Percentiles rank a stretch among this genome's conserved stretches.
These are phyloP conservation scores for Aspergillus awamori DNA, from an alignment of 2,329 filamentous ascomycete genomes.

Conservation along the genomic window DNA sequence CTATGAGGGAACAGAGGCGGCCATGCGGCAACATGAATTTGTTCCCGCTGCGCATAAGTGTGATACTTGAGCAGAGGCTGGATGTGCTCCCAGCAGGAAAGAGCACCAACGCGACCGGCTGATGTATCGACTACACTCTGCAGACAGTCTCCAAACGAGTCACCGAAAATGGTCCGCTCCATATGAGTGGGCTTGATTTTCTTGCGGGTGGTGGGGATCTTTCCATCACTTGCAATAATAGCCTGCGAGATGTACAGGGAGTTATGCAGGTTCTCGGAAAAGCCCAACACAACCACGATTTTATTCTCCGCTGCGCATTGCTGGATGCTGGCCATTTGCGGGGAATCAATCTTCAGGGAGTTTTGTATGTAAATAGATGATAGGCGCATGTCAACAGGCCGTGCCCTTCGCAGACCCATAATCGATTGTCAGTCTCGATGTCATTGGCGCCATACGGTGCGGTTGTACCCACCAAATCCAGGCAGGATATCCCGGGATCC, in stretches of 20 bases:
- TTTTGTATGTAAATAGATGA: conserved; percentile 38
- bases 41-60: conserved; percentile 47
- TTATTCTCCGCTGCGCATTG: conserved; percentile 36
- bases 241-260: conserved; percentile 53
- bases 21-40: conserved; percentile 56
- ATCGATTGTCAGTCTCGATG: not conserved
- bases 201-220: conserved; percentile 45
- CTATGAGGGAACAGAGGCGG: conserved; percentile 36
- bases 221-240: conserved; percentile 48
- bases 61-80: conserved; percentile 56
- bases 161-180: conserved; percentile 56
- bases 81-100: conserved; percentile 57
- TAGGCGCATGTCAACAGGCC: conserved; percentile 35
- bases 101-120: conserved; percentile 47
- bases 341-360: conserved; percentile 32
- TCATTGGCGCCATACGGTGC: not conserved
- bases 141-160: conserved; percentile 46
- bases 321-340: conserved; percentile 44
- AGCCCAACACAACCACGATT: conserved; percentile 51
- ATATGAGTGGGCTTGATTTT: conserved; percentile 60
- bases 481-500: conserved; percentile 59
- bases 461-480: conserved; percentile 45
- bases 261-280: conserved; percentile 44
- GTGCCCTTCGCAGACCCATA: conserved; percentile 27
- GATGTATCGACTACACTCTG: conserved; percentile 43